Evolutionary conservation across 768 basidiomycete genomes (phyloP), one percentile per base, ranked within the genome.

Genomic region (Tephrocybe sp.): DNA sequence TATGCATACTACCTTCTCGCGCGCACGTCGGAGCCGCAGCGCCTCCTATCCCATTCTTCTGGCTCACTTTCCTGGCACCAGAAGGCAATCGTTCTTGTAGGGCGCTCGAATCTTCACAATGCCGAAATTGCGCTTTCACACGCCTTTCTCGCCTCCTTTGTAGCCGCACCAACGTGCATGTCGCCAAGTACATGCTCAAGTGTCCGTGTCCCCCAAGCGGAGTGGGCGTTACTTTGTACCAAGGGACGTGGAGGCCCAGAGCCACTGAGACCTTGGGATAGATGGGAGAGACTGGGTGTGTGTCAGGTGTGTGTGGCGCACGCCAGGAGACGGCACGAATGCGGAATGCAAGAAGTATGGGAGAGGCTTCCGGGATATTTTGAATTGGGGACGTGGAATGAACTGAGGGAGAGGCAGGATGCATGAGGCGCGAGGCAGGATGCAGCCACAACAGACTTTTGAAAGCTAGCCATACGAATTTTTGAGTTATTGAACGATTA

Each of bases 1-100:
- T 77, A 77, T 53, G 73, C 74, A 0, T 78, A 69, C 58, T 79
- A 80, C 62, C 76, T 74, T 59, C 62, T 78, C 26, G 73, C 76
- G 21, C 72, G 73, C n/a, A 68, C 73, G 1, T 50, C 48, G 53
- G 64, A 67, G 11, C 63, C 69, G 26, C 61, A 64, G 17, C 67
- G 73, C 5, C 62, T 77, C 33, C 66, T 74, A 33, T 63, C 69
- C 15, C 66, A 72, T 33, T 58, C 68, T 3, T 53, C 68, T 5
- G 50, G 52, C 4, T 71, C 74, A 45, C 64, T 77, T 3, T 65
- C 68, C 2, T 75, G 75, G 75, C 58, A 64, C 23, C 66, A 70
- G 32, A 77, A 77, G 45, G 65, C 68, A 1, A 57, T 72, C 17
- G 68, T 67, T 50, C 65, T 75, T 33, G 68, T 72, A 2, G 75